Base-by-base conservation (phyloP, 2,329 filamentous ascomycete genomes). In the Colletotrichum sp. region DNA sequence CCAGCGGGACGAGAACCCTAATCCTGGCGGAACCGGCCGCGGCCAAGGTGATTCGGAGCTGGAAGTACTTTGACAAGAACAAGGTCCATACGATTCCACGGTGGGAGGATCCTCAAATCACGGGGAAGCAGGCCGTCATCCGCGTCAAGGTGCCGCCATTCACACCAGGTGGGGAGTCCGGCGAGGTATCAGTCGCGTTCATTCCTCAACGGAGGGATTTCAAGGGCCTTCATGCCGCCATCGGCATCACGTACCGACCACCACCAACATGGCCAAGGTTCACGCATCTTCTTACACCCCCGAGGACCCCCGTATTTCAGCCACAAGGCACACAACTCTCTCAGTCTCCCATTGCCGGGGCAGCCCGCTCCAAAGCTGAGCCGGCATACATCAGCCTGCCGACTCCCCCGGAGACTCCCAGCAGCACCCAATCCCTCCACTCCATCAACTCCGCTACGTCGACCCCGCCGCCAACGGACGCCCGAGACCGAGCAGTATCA, bases 181-280 rank as follows among this genome's bases (percentile, higher is more conserved):
- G 94, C 21, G 92, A 95, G 83, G 88, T 95, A n/a, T 94, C 93
- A 0, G 87, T 95, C n/a, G 87, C 92, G 2, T 92, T 92, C 81
- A 89, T 95, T 34, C 86, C 90, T 0, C 90, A 92, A 69, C 91
- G 90, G 79, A 83, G 87, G 63, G 92, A 94, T 79, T 79, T 92
- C 5, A 90, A 89, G 9, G 89, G 90, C 4, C 80, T 94, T 0
- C 92, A 94, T 80, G 90, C 91, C 73, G 93, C 92, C 13, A 89
- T 95, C 77, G 93, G 91, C 16, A 93, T 95, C 78, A 95, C 93
- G 2, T 95, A 95, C 81, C 89, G 90, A 21, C 89, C 93, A 24
- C 91, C 93, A 1, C 79, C 83, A 13, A 81, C 80, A 4, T 74
- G 74, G 14, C 77, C 75, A 3, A 77, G 76, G 38, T 79, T 80